Conservation (phyloP, 495 filamentous ascomycete species). For the Aspergillus cavernicola region DNA sequence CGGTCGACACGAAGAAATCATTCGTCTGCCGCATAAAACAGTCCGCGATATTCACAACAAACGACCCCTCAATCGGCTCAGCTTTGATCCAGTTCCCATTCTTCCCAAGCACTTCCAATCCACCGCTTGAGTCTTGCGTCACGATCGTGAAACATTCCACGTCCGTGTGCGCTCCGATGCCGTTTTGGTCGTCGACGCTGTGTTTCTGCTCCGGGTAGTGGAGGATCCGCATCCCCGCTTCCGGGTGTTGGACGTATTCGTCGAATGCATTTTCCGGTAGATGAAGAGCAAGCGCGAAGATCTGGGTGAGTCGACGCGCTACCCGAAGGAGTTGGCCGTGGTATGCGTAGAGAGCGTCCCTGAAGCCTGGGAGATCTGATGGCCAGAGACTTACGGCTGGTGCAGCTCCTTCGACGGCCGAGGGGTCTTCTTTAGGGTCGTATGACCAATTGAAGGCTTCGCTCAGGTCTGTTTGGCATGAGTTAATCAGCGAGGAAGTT, state of each 20-base stretch:
- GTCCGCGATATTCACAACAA: background rate
- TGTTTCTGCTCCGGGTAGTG: background rate
- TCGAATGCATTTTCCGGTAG: background rate
- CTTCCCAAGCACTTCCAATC: background rate
- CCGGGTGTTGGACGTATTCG: background rate
- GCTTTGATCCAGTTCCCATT: constrained; percentile 1
- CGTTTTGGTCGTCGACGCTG: background rate
- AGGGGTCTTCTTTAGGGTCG: background rate
- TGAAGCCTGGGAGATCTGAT: background rate
- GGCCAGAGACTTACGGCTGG: background rate
- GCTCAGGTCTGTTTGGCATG: background rate
- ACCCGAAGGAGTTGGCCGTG: background rate
- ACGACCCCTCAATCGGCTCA: background rate
- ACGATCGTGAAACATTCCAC: background rate
- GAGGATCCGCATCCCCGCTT: background rate
- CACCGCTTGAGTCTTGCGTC: background rate
- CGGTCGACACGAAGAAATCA: background rate
- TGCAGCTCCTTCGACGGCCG: background rate
- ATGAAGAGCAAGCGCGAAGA: background rate
- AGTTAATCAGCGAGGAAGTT: background rate
- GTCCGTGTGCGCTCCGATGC: background rate
- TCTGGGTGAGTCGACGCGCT: background rate
- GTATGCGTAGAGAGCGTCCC: background rate
- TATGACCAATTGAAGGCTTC: constrained; percentile 1
- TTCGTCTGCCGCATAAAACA: constrained; percentile 1